Evolutionary conservation across 805 yeast species (phyloP).

Genomic region (Saccharomycopsis sp.): DNA sequence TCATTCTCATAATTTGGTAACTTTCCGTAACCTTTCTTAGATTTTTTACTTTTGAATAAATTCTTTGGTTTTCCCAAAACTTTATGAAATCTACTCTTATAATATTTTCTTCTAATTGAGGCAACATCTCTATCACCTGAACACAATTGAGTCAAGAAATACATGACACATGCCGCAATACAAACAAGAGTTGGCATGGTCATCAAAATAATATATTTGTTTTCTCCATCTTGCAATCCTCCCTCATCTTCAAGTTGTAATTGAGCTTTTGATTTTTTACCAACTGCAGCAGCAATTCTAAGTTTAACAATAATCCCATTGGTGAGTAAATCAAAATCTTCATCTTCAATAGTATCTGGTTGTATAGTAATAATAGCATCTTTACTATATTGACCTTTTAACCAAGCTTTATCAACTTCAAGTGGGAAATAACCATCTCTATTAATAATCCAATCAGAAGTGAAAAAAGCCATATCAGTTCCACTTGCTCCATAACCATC

Average conservation of each 20-base stretch:
- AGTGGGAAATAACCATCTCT: constrained; percentile 56
- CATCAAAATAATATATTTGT: constrained; percentile 49
- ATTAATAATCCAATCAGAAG: constrained; percentile 61
- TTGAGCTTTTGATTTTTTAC: constrained; percentile 32
- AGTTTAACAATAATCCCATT: constrained; percentile 42
- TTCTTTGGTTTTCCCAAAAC: constrained; percentile 30
- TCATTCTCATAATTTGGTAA: constrained; percentile 28
- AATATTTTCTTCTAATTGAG: constrained; percentile 28
- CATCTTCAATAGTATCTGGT: constrained; percentile 55
- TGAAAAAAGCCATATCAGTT: constrained; percentile 40
- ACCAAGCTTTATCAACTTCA: constrained; percentile 53
- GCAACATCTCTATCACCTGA: constrained; percentile 45
- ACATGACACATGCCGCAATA: constrained; percentile 51
- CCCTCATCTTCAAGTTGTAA: constrained; percentile 35
- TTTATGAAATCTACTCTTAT: constrained; percentile 27
- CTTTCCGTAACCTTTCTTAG: constrained; percentile 26
- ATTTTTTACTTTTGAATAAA: constrained; percentile 22
- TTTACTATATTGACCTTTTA: constrained; percentile 41
- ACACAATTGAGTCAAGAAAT: constrained; percentile 48
- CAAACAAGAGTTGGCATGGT: constrained; percentile 59
- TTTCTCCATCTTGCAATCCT: constrained; percentile 34
- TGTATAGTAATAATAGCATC: constrained; percentile 61
- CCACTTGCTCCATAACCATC: constrained; percentile 20
- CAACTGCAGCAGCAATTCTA: constrained; percentile 32
- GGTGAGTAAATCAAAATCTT: constrained; percentile 47